These are phyloP conservation scores for Erysiphe pulchra DNA, from an alignment of 2,329 filamentous ascomycete genomes.

Conservation along the genomic window DNA sequence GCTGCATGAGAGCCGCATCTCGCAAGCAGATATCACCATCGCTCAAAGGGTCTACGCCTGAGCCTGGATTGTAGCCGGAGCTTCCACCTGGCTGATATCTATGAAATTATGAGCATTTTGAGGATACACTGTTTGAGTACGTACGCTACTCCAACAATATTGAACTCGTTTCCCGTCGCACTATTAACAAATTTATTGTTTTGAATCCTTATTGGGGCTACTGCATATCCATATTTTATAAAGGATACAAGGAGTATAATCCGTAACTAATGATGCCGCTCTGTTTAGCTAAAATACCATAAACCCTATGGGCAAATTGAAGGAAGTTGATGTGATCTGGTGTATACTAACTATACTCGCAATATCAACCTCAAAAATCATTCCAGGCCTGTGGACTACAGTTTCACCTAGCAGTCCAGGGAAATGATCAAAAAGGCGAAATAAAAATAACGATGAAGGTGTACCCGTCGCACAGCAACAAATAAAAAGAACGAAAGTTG, in stretches of 20 bases:
- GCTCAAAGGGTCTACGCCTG: slow-evolving; percentile 32
- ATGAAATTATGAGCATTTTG: neutral
- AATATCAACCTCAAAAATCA: too few relatives aligned
- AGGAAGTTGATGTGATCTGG: too few relatives aligned
- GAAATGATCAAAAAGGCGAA: too few relatives aligned
- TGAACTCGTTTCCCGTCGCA: slow-evolving; percentile 30
- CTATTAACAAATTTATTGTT: slow-evolving; percentile 35
- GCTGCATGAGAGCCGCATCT: slow-evolving; percentile 39
- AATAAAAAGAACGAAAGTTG: too few relatives aligned
- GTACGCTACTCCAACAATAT: slow-evolving; percentile 34
- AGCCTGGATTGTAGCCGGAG: slow-evolving; percentile 29
- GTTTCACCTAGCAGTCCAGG: too few relatives aligned
- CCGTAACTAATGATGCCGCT: too few relatives aligned
- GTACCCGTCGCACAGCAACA: too few relatives aligned
- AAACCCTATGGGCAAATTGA: too few relatives aligned
- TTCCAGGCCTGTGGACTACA: too few relatives aligned
- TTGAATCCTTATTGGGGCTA: slow-evolving; percentile 28
- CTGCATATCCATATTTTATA: slow-evolving; percentile 22
- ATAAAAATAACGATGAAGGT: too few relatives aligned
- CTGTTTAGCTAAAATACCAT: too few relatives aligned
- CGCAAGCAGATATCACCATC: slow-evolving; percentile 30
- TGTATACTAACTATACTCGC: too few relatives aligned
- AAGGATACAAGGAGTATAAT: slow-evolving; percentile 7
- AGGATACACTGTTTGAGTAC: neutral
- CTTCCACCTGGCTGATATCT: slow-evolving; percentile 40